Evolutionary conservation across 768 basidiomycete species (phyloP).

Genomic region (Lentinula detonsa): DNA sequence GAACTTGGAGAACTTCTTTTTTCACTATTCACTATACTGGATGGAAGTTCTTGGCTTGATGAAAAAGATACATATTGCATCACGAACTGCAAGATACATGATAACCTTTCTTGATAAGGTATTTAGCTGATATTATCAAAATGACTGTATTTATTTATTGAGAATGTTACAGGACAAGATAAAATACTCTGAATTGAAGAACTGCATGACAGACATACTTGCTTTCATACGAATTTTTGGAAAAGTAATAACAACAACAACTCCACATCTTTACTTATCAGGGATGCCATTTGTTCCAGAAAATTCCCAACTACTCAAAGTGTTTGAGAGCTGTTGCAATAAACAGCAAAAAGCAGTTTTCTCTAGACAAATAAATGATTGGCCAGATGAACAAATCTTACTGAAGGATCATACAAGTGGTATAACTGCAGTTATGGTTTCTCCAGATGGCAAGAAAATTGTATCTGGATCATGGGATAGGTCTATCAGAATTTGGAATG

Average conservation of each 20-base stretch:
- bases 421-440: background rate
- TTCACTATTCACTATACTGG: background rate
- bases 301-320: slow-evolving; percentile 9
- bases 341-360: background rate
- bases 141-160: background rate
- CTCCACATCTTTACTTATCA: slow-evolving; percentile 20
- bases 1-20: background rate
- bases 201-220: background rate
- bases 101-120: background rate
- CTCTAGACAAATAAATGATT: background rate
- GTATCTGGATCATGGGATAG: background rate
- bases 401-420: too few species aligned
- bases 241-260: slow-evolving; percentile 5
- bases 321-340: background rate
- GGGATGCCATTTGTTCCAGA: slow-evolving; percentile 16
- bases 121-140: background rate
- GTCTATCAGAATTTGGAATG: background rate
- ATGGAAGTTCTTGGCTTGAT: background rate
- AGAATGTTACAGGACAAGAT: background rate
- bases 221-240: slow-evolving; percentile 2
- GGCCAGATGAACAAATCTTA: background rate
- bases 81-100: background rate
- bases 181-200: background rate
- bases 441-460: too few species aligned
- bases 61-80: background rate